phyloP scores from a whole-genome alignment of 1,284 basidiomycete genomes.

The Coniferiporia sulphurascens region DNA sequence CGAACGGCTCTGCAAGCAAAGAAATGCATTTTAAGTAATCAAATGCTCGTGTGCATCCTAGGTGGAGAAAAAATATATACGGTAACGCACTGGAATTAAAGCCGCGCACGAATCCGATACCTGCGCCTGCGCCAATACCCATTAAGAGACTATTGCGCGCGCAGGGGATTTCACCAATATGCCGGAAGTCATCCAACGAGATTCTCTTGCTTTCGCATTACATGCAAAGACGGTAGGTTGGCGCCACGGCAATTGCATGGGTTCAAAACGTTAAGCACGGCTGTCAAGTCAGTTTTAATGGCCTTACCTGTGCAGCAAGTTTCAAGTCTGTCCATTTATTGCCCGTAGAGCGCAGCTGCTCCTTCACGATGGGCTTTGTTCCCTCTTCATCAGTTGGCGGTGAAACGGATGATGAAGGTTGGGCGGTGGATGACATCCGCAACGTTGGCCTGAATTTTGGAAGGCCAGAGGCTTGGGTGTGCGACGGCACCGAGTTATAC shows the following conservation, averaged over 20 bases:
- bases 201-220: constrained; percentile 40
- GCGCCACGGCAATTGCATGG: not conserved
- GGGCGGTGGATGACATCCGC: not conserved
- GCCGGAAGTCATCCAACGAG: constrained; percentile 41
- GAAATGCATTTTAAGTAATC: not conserved
- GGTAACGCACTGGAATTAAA: constrained; percentile 43
- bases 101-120: constrained; percentile 53
- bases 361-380: not conserved
- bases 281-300: not conserved
- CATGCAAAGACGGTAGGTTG: not conserved
- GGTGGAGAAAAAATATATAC: not conserved
- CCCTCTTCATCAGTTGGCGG: not conserved
- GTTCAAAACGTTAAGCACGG: not conserved
- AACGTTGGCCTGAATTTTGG: too few species aligned
- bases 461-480: too few species aligned
- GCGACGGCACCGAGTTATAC: too few species aligned
- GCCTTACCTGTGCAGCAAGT: constrained; percentile 14
- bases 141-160: constrained; percentile 46
- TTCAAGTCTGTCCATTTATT: constrained; percentile 16
- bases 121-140: constrained; percentile 49
- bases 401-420: not conserved
- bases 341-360: constrained; percentile 11
- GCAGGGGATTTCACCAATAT: constrained; percentile 58
- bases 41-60: not conserved
- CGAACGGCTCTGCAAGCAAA: constrained; percentile 34